A percentile compares a stretch with the other conserved stretches of the same genome.
Evolutionary conservation across 129 eudicot genomes (phyloP).

Genomic region (Centrapalus pauciflorus): DNA sequence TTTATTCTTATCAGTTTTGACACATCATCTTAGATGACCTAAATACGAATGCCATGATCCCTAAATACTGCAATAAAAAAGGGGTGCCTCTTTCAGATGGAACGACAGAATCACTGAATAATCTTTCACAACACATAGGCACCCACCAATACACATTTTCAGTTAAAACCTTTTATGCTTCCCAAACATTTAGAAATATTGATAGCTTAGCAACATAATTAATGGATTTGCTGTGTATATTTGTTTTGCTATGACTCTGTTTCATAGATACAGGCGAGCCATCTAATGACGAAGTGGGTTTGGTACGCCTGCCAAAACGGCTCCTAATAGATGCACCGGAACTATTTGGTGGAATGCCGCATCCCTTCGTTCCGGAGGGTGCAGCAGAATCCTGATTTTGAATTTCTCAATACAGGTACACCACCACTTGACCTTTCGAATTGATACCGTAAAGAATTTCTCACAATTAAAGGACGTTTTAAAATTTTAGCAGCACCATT

Average conservation of each 20-base stretch:
- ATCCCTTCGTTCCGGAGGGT: not conserved
- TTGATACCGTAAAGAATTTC: not conserved
- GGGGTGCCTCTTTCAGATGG: too few relatives aligned
- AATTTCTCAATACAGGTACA: conserved; percentile 4
- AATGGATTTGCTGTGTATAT: not conserved
- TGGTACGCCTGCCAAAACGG: too few relatives aligned
- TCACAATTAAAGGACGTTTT: not conserved
- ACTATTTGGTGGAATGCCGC: not conserved
- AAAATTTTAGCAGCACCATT: conserved; percentile 3
- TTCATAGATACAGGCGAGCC: too few relatives aligned
- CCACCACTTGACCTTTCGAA: not conserved
- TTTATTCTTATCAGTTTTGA: not conserved
- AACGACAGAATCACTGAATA: not conserved
- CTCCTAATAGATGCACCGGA: not conserved
- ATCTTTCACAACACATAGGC: conserved; percentile 3
- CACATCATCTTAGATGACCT: not conserved
- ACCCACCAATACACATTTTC: not conserved
- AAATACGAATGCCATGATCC: not conserved
- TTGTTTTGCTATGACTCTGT: not conserved
- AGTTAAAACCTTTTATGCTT: not conserved
- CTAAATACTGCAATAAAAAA: not conserved
- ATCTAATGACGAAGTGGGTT: too few relatives aligned
- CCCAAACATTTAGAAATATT: not conserved
- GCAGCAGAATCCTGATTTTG: not conserved
- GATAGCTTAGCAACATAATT: not conserved